phyloP scores from a whole-genome alignment of 2,329 filamentous ascomycete genomes.

The Monosporascus sp. region DNA sequence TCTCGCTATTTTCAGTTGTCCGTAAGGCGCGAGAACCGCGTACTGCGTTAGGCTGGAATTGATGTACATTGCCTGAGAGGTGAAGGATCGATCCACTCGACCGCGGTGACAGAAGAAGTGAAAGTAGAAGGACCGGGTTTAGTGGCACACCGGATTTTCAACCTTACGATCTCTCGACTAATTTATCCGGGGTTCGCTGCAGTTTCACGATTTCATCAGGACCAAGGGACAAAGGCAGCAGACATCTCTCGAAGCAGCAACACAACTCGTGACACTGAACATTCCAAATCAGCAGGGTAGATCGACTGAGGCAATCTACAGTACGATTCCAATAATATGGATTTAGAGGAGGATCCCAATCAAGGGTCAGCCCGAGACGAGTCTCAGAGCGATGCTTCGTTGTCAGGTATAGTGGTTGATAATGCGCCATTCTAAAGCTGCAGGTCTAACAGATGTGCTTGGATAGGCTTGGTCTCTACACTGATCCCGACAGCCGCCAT shows the following conservation, averaged over 20 bases:
- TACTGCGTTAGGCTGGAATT: neutral
- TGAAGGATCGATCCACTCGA: neutral
- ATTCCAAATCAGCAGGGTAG: no score
- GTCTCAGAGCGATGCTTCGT: conserved; percentile 9
- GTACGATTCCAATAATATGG: neutral
- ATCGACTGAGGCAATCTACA: no score
- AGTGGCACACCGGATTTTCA: no score
- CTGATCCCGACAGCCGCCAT: conserved; percentile 33
- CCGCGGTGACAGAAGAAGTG: neutral
- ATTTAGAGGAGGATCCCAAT: neutral
- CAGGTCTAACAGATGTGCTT: conserved; percentile 8
- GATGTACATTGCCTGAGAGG: neutral
- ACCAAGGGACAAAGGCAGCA: no score
- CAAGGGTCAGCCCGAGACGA: conserved; percentile 6
- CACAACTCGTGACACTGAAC: no score
- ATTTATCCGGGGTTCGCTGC: no score
- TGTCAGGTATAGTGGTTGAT: conserved; percentile 13
- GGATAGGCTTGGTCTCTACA: conserved; percentile 37
- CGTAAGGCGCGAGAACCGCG: neutral
- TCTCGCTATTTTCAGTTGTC: neutral
- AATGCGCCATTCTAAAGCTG: neutral
- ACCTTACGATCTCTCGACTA: no score
- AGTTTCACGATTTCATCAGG: no score
- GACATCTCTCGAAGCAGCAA: no score
- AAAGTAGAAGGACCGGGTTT: no score